These are phyloP conservation scores for Globisporangium mamillatum DNA, from an alignment of 352 stramenopile genomes.

Conservation along the genomic window DNA sequence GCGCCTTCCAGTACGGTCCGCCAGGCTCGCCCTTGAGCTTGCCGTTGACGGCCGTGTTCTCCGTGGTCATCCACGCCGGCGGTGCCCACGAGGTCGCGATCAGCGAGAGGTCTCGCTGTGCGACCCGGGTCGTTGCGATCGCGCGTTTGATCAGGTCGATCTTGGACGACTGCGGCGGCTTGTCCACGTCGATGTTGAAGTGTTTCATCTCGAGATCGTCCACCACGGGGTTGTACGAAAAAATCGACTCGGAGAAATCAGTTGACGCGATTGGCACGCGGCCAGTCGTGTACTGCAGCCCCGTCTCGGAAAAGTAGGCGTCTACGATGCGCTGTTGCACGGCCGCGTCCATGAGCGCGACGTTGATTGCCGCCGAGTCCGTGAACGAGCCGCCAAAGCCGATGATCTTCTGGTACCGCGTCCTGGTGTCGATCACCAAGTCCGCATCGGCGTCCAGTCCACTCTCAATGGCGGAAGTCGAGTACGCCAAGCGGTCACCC, in stretches of 20 bases:
- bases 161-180: conserved; percentile 33
- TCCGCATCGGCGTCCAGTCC: conserved; percentile 20
- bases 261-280: conserved; percentile 73
- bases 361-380: conserved; percentile 66
- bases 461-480: conserved; percentile 12
- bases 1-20: conserved; percentile 43
- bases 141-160: conserved; percentile 34
- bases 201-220: conserved; percentile 44
- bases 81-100: conserved; percentile 76
- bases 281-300: conserved; percentile 66
- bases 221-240: conserved; percentile 38
- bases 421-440: conserved; percentile 32
- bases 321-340: conserved; percentile 61
- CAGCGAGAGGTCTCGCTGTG: conserved; percentile 39
- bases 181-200: conserved; percentile 76
- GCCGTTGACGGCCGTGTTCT: conserved; percentile 46
- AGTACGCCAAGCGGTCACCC: conserved; percentile 44
- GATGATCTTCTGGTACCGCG: conserved; percentile 60
- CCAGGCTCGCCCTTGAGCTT: conserved; percentile 40
- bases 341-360: conserved; percentile 49
- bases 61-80: conserved; percentile 77
- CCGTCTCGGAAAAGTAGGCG: conserved; percentile 57
- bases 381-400: conserved; percentile 86
- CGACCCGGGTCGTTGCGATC: conserved; percentile 19
- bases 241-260: conserved; percentile 68